Percentiles rank a stretch among this genome's conserved stretches.
phyloP scores from a whole-genome alignment of 805 yeast genomes.

The Metschnikowia santaceciliae region DNA sequence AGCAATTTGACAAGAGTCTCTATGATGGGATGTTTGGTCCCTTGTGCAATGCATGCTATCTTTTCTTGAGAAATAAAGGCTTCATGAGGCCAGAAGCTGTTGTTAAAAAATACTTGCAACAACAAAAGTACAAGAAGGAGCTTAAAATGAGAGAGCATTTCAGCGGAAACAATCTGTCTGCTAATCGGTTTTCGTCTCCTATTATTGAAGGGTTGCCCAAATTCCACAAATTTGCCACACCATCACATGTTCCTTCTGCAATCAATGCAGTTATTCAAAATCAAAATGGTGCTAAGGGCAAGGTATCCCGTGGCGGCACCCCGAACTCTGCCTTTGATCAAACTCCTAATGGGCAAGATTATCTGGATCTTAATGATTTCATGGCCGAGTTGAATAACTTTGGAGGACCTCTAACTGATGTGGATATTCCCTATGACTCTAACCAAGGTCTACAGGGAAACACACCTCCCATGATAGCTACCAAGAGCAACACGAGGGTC shows the following conservation, averaged over 20 bases:
- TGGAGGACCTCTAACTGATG: conserved; percentile 47
- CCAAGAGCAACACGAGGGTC: conserved; percentile 50
- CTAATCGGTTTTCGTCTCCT: conserved; percentile 9
- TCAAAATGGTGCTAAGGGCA: conserved; percentile 5
- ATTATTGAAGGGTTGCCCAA: conserved; percentile 13
- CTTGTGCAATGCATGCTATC: conserved; percentile 43
- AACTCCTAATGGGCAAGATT: conserved; percentile 16
- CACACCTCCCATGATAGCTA: conserved; percentile 51
- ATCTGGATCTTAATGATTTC: conserved; percentile 37
- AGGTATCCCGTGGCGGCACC: conserved; percentile 6
- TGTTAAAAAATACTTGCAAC: conserved; percentile 43
- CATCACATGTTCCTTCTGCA: conserved; percentile 38
- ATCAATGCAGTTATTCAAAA: conserved; percentile 33
- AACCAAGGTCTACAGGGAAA: conserved; percentile 19
- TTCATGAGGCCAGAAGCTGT: conserved; percentile 45
- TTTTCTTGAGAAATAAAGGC: conserved; percentile 40
- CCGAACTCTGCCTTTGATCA: conserved; percentile 10
- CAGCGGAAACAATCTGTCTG: conserved; percentile 7
- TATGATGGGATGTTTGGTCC: conserved; percentile 48
- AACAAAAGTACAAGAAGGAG: conserved; percentile 39
- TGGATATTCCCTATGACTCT: conserved; percentile 33
- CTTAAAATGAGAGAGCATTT: conserved; percentile 27
- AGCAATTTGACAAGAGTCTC: conserved; percentile 35
- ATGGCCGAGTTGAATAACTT: conserved; percentile 33
- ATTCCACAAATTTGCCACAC: conserved; percentile 33